phyloP scores from a whole-genome alignment of 2,329 filamentous ascomycete genomes.

The Cercospora zeina region DNA sequence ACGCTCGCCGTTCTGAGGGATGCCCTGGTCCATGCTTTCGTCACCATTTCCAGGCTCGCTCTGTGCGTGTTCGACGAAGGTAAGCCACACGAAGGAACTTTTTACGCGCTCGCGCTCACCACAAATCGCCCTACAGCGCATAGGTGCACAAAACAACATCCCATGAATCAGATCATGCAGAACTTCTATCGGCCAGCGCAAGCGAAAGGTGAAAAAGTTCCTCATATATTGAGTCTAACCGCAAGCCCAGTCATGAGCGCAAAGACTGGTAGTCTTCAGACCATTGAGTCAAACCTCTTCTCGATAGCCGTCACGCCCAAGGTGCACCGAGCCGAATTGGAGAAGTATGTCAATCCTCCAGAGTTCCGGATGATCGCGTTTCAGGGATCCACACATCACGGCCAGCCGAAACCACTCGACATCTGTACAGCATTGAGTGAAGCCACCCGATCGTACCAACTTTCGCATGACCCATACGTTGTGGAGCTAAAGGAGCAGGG shows the following conservation, averaged over 20 bases:
- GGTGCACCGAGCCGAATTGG: constrained; percentile 66
- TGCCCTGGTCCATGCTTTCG: constrained; percentile 72
- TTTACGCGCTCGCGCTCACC: neutral
- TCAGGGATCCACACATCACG: neutral
- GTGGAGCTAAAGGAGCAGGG: constrained; percentile 37
- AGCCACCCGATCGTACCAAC: constrained; percentile 33
- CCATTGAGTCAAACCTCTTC: constrained; percentile 69
- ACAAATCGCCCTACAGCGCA: constrained; percentile 59
- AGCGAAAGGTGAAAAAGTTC: constrained; percentile 47
- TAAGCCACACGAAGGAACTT: constrained; percentile 35
- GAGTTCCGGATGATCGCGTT: constrained; percentile 49
- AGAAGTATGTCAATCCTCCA: constrained; percentile 69
- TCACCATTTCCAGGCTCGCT: constrained; percentile 62
- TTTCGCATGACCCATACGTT: constrained; percentile 46
- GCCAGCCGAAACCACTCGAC: neutral
- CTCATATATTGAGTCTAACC: constrained; percentile 74
- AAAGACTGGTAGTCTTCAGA: constrained; percentile 55
- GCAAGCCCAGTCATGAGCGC: constrained; percentile 73
- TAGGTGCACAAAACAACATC: constrained; percentile 65
- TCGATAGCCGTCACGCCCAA: constrained; percentile 69
- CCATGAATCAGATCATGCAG: constrained; percentile 70
- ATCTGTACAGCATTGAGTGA: constrained; percentile 24
- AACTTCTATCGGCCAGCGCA: constrained; percentile 63
- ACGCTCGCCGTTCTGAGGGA: constrained; percentile 75
- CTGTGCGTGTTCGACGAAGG: constrained; percentile 84